Percentiles rank a stretch among this genome's conserved stretches.
These are phyloP conservation scores for Candida ortonii DNA, from an alignment of 805 yeast genomes.

Conservation along the genomic window DNA sequence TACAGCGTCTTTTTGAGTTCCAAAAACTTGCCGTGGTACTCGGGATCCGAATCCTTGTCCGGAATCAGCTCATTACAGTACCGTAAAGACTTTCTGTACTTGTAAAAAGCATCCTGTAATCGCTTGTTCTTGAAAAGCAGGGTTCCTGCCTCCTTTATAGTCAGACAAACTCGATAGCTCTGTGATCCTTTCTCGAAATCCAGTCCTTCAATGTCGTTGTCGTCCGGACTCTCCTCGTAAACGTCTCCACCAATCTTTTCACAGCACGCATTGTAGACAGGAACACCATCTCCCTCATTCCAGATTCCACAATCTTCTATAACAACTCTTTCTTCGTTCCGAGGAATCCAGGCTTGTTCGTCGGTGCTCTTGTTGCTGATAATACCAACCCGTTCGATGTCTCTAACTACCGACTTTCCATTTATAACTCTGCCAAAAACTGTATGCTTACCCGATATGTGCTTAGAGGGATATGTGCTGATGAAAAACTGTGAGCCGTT, in stretches of 20 bases:
- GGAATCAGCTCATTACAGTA: conserved; percentile 73
- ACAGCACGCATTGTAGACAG: conserved; percentile 62
- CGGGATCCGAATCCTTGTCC: conserved; percentile 60
- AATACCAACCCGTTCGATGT: conserved; percentile 51
- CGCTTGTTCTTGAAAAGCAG: conserved; percentile 53
- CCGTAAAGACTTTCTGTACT: conserved; percentile 63
- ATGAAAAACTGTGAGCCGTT: conserved; percentile 72
- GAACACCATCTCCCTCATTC: conserved; percentile 49
- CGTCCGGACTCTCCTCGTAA: conserved; percentile 77
- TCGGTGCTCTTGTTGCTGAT: conserved; percentile 35
- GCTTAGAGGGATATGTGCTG: conserved; percentile 66
- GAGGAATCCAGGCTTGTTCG: conserved; percentile 32
- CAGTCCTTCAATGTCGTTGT: conserved; percentile 60
- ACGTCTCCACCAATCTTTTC: conserved; percentile 63
- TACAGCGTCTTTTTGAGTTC: conserved; percentile 49
- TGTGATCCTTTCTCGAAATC: conserved; percentile 43
- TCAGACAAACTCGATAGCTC: conserved; percentile 48
- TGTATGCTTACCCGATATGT: conserved; percentile 71
- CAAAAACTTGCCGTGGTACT: conserved; percentile 46
- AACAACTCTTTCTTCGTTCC: conserved; percentile 39
- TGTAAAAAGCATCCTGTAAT: conserved; percentile 51
- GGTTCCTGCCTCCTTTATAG: conserved; percentile 68
- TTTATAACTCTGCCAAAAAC: conserved; percentile 69
- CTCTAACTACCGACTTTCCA: conserved; percentile 70
- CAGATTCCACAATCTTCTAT: conserved; percentile 64